phyloP scores from a whole-genome alignment of 2,329 filamentous ascomycete genomes.

The Diaporthe ampelina region DNA sequence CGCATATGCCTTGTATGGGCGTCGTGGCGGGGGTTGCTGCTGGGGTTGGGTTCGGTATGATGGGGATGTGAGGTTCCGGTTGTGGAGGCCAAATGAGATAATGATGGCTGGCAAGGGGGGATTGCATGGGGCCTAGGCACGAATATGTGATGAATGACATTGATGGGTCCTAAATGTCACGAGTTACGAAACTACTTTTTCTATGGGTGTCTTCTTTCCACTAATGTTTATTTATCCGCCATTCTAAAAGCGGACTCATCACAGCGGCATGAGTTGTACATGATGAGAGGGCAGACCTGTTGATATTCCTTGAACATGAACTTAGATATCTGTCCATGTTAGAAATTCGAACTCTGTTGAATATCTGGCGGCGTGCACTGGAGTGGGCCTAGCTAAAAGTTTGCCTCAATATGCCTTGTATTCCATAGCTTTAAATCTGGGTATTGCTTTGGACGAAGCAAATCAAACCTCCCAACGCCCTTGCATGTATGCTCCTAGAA shows the following conservation, averaged over 20 bases:
- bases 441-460: slow-evolving; percentile 18
- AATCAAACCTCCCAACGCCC: neutral
- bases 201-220: neutral
- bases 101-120: neutral
- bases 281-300: neutral
- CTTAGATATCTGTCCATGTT: slow-evolving; percentile 1
- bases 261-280: slow-evolving; percentile 1
- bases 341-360: neutral
- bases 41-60: slow-evolving; percentile 42
- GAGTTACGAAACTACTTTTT: neutral
- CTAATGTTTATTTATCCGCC: slow-evolving; percentile 16
- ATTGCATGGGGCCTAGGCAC: neutral
- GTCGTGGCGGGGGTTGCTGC: slow-evolving; percentile 46
- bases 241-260: too few relatives aligned
- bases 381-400: too few relatives aligned
- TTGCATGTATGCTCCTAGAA: slow-evolving; percentile 11
- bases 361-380: neutral
- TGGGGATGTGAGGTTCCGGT: slow-evolving; percentile 32
- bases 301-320: neutral
- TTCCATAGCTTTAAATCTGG: slow-evolving; percentile 2
- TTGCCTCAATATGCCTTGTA: neutral
- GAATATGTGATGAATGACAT: slow-evolving; percentile 1
- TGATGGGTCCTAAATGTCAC: neutral
- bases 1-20: slow-evolving; percentile 44
- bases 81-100: too few relatives aligned